A percentile compares a stretch with the other conserved stretches of the same genome.
These are phyloP conservation scores for Rossbeevera mucosa DNA, from an alignment of 768 basidiomycete species.

Conservation along the genomic window DNA sequence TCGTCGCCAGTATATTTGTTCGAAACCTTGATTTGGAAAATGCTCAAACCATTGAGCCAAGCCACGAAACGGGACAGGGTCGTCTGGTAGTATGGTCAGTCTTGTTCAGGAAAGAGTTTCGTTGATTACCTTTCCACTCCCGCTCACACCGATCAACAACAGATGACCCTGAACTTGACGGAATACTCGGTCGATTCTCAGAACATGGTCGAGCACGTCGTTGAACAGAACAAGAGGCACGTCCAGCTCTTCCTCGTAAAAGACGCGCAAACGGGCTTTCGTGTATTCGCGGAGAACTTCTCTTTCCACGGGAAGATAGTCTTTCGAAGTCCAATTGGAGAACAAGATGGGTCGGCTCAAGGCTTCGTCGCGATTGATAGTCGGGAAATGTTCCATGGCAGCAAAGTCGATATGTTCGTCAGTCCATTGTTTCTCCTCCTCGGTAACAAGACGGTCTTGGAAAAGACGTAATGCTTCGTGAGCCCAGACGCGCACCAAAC, in stretches of 20 bases:
- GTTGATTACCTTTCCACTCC: constrained; percentile 85
- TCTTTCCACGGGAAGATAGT: constrained; percentile 93
- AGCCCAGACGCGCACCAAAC: constrained; percentile 94
- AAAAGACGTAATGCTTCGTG: constrained; percentile 96
- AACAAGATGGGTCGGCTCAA: constrained; percentile 87
- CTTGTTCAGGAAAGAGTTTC: constrained; percentile 5
- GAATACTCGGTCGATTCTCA: constrained; percentile 98
- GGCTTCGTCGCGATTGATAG: constrained; percentile 83
- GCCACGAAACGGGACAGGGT: constrained; percentile 97
- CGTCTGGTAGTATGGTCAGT: constrained; percentile 52
- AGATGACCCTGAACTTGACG: constrained; percentile 96
- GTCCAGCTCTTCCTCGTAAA: constrained; percentile 98
- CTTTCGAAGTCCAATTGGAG: constrained; percentile 98
- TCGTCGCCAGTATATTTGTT: constrained; percentile 99
- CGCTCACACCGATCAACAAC: constrained; percentile 94
- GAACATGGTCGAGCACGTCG: constrained; percentile 95
- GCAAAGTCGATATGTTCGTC: constrained; percentile 84
- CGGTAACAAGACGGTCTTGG: constrained; percentile 92
- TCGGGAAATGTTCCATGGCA: constrained; percentile 90
- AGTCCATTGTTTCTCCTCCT: constrained; percentile 92
- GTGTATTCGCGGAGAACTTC: constrained; percentile 93
- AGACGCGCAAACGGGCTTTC: constrained; percentile 94
- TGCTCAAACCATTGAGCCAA: constrained; percentile 99
- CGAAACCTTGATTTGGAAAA: constrained; percentile 99
- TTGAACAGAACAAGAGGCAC: constrained; percentile 98